Evolutionary conservation across 257 asterid species (phyloP).

Genomic region (Solanum chilense): DNA sequence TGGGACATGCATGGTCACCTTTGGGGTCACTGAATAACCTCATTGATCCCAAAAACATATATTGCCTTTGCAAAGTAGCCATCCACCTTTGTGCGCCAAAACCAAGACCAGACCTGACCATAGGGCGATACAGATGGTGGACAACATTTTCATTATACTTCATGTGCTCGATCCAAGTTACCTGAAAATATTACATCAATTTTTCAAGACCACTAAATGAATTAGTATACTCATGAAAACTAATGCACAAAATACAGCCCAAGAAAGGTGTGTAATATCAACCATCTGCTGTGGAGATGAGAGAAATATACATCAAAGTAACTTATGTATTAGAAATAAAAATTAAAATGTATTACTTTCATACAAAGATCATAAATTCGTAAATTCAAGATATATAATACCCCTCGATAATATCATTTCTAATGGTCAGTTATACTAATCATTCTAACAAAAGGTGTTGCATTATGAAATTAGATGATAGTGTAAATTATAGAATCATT

Average conservation of each 20-base stretch:
- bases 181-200: neutral
- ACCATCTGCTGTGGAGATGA: neutral
- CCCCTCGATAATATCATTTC: neutral
- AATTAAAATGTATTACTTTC: neutral
- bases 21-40: neutral
- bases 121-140: neutral
- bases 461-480: neutral
- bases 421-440: neutral
- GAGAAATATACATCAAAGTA: neutral
- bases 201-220: neutral
- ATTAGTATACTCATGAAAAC: neutral
- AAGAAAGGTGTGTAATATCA: neutral
- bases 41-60: neutral
- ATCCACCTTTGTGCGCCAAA: neutral
- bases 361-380: neutral
- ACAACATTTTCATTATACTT: neutral
- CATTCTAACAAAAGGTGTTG: neutral
- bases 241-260: neutral
- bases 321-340: neutral
- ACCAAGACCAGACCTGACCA: neutral
- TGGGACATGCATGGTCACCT: neutral
- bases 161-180: neutral
- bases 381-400: neutral
- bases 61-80: neutral
- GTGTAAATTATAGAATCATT: no score